Evolutionary conservation across 768 basidiomycete species (phyloP).

Genomic region (Bullera alba): DNA sequence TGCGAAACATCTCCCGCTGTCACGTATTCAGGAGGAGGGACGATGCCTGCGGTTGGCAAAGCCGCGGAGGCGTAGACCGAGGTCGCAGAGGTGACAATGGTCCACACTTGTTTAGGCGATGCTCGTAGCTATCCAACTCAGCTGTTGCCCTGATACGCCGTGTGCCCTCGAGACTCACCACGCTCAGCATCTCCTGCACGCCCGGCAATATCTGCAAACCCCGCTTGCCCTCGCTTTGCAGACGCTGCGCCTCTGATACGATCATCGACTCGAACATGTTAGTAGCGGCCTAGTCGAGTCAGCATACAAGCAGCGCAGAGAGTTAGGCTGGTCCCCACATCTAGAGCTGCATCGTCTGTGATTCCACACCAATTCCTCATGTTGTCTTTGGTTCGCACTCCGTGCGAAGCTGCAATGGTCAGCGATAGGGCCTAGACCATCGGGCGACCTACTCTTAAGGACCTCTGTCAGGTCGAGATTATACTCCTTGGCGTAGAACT

Average conservation of each 20-base stretch:
- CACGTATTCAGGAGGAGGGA: slow-evolving; percentile 58
- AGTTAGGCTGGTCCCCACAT: slow-evolving; percentile 46
- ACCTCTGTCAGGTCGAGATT: slow-evolving; percentile 42
- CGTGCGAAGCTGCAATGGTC: slow-evolving; percentile 56
- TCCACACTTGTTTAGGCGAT: slow-evolving; percentile 52
- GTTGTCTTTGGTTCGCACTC: slow-evolving; percentile 68
- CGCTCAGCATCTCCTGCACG: slow-evolving; percentile 54
- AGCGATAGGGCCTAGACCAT: background rate
- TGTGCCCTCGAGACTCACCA: slow-evolving; percentile 47
- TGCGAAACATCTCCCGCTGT: slow-evolving; percentile 66
- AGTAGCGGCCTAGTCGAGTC: slow-evolving; percentile 13
- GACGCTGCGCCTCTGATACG: slow-evolving; percentile 45
- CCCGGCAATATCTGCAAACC: slow-evolving; percentile 59
- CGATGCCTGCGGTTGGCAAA: slow-evolving; percentile 58
- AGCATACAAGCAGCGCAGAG: background rate
- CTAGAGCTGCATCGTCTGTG: slow-evolving; percentile 54
- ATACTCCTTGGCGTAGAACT: slow-evolving; percentile 61
- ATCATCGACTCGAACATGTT: slow-evolving; percentile 65
- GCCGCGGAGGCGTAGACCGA: slow-evolving; percentile 63
- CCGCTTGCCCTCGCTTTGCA: slow-evolving; percentile 52
- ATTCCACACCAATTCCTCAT: slow-evolving; percentile 63
- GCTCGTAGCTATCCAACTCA: slow-evolving; percentile 10
- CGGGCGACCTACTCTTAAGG: slow-evolving; percentile 33
- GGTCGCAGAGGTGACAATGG: slow-evolving; percentile 81
- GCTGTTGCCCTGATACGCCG: slow-evolving; percentile 3